Conservation (phyloP, 495 filamentous ascomycete species). For the Alectoria sarmentosa region DNA sequence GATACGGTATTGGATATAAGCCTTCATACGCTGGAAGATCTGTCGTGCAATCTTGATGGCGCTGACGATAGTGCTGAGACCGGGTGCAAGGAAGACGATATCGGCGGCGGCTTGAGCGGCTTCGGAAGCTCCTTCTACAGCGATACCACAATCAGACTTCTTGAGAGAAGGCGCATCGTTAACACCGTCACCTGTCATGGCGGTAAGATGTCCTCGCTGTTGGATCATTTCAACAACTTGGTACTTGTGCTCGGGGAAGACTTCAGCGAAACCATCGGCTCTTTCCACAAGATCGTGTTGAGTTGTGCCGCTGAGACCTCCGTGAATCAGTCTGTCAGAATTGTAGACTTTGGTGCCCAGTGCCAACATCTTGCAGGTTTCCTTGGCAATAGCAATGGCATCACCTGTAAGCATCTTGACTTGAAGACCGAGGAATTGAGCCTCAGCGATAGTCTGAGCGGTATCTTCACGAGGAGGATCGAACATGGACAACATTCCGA, state of each 20-base stretch:
- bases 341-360: constrained; percentile 74
- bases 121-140: constrained; percentile 70
- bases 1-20: constrained; percentile 76
- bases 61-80: constrained; percentile 68
- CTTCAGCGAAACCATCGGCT: constrained; percentile 69
- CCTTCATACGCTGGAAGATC: constrained; percentile 81
- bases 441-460: constrained; percentile 69
- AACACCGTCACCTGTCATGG: constrained; percentile 98
- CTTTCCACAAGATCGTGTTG: constrained; percentile 72
- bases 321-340: constrained; percentile 66
- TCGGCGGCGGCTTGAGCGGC: constrained; percentile 71
- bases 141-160: constrained; percentile 83
- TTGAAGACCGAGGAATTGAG: constrained; percentile 66
- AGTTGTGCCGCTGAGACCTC: constrained; percentile 63
- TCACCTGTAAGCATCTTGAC: constrained; percentile 80
- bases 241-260: constrained; percentile 97
- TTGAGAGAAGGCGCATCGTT: constrained; percentile 95
- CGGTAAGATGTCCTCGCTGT: constrained; percentile 91
- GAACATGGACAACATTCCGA: constrained; percentile 74
- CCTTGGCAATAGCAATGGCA: constrained; percentile 71
- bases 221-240: constrained; percentile 96
- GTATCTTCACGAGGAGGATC: constrained; percentile 73
- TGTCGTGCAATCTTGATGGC: constrained; percentile 73
- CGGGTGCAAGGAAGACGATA: constrained; percentile 73
- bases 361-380: constrained; percentile 75